Evolutionary conservation across 225 moss, liverwort and hornwort genomes (phyloP), one percentile per base, ranked within the genome.

Genomic region (Antitrichia curtipendula): DNA sequence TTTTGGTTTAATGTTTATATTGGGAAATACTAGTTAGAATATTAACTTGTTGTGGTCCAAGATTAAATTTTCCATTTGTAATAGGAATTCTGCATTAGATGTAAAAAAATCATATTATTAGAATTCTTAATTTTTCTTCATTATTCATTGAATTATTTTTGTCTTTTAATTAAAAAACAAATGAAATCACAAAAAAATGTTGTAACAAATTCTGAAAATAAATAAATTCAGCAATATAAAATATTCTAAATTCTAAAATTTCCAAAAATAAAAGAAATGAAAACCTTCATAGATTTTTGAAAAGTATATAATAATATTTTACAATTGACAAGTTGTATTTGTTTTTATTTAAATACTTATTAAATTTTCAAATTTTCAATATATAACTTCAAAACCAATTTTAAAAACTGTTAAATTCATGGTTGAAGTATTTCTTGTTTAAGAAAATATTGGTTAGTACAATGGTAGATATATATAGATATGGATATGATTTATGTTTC

Each of bases 61-160:
- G 43, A 21, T 88, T 85, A 25, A 85, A 63, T 20, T 41, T 72
- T 80, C 88, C 85, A 88, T 88, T 85, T 63, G 88, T 88, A 36
- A 88, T 88, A 15, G 85, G 80, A 43, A 85, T 72, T 28, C 63
- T 88, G 36, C 85, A 85, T 41, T 20, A 65, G 31, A 9, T 34
- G 13, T 40, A 14, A 28, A 34, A 11, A 53, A 12, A 62, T 60
- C 8, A 34, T 32, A 8, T 57, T 27, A 57, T 1, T 57, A 40
- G 5, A 7, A 13, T 32, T 54, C 6, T 57, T 5, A 10, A 24
- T 9, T 56, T 38, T 49, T 22, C 8, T 10, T 22, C n/a, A n/a
- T n/a, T n/a, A n/a, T n/a, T n/a, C 6, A 72, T 58, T 58, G 8
- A 74, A 74, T 6, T 19, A 31, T 74, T 74, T 19, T 49, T 31